Base-by-base conservation (phyloP, 768 basidiomycete genomes). In the Rhodotorula graminis region DNA sequence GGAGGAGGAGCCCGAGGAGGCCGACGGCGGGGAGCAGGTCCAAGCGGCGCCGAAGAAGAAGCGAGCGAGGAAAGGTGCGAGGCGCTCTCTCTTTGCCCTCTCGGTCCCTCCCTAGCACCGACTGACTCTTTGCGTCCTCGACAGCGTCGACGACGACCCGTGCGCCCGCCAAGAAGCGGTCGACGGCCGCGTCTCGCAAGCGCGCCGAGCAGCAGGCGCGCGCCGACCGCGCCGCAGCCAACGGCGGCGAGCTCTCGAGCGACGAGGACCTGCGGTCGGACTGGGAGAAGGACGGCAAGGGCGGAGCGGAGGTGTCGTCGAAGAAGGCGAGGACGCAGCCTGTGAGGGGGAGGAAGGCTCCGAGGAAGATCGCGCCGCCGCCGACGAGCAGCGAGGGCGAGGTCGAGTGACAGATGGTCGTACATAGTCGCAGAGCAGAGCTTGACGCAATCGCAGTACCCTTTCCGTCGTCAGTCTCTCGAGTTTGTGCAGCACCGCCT, bases 231-330 rank as follows among this genome's bases (percentile, higher is more conserved):
- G 67, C 72, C 2, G 67, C 64, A 3, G 72, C 50, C 11, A 57
- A 57, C 40, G 72, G 61, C 21, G 72, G 72, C 46, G 61, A 53
- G 37, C 65, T 65, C 53, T 73, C 69, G 64, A 33, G 50, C 3
- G 69, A 70, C 15, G 73, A 74, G 46, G 73, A 69, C 44, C 29
- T 65, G 6, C 60, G 61, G 29, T 50, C 64, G 7, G 50, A 56
- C 19, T 23, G 56, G 25, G 40, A 66, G 31, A 14, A 44, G 27
- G 53, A 59, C 37, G 52, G 55, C 42, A 14, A 33, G 53, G 16
- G 15, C 42, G 29, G 29, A 18, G 27, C 33, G 9, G 31, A 57
- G 18, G 15, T 25, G 62, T 31, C 53, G 10, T 4, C 29, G 62
- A 29, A 46, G 37, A 27, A 14, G 3, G 4, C 29, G 62, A 29